Percentiles rank a stretch among this genome's conserved stretches.
Evolutionary conservation across 2,329 filamentous ascomycete species (phyloP).

Genomic region (Whalleya microplaca): DNA sequence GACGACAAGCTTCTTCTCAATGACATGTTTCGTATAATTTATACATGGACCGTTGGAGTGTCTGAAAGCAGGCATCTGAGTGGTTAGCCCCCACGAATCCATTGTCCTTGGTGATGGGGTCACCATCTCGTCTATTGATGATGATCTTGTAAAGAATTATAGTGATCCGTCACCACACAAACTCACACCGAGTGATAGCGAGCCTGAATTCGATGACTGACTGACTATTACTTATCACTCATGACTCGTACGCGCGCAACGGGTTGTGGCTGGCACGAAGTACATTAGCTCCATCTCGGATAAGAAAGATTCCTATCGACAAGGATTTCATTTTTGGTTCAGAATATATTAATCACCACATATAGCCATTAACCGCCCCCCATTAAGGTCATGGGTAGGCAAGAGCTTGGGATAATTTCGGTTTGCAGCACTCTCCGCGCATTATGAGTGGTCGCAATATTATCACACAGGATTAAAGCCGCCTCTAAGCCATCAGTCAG

Average conservation of each 20-base stretch:
- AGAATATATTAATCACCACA: slow-evolving; percentile 42
- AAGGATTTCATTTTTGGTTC: slow-evolving; percentile 29
- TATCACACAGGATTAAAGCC: slow-evolving; percentile 18
- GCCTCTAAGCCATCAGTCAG: slow-evolving; percentile 19
- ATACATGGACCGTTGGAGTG: slow-evolving; percentile 23
- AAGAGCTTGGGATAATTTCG: slow-evolving; percentile 40
- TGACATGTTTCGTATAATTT: slow-evolving; percentile 20
- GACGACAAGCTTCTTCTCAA: slow-evolving; percentile 12
- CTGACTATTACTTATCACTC: slow-evolving; percentile 11
- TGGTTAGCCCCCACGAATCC: slow-evolving; percentile 28
- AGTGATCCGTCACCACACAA: slow-evolving; percentile 10
- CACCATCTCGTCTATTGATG: slow-evolving; percentile 30
- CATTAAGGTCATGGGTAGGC: slow-evolving; percentile 36
- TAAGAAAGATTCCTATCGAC: slow-evolving; percentile 20
- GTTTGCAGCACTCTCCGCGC: slow-evolving; percentile 36
- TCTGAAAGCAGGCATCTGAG: slow-evolving; percentile 23
- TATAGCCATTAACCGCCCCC: slow-evolving; percentile 42
- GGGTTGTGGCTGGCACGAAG: slow-evolving; percentile 20
- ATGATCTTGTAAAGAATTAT: slow-evolving; percentile 12
- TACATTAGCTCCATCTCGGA: slow-evolving; percentile 28
- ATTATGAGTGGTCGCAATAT: slow-evolving; percentile 17
- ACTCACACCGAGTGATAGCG: slow-evolving; percentile 28
- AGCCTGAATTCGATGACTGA: slow-evolving; percentile 1
- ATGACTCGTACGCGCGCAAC: slow-evolving; percentile 22
- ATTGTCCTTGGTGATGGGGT: slow-evolving; percentile 33